Base-by-base conservation (phyloP, 257 asterid genomes). In the Parsonsia alboflavescens region DNA sequence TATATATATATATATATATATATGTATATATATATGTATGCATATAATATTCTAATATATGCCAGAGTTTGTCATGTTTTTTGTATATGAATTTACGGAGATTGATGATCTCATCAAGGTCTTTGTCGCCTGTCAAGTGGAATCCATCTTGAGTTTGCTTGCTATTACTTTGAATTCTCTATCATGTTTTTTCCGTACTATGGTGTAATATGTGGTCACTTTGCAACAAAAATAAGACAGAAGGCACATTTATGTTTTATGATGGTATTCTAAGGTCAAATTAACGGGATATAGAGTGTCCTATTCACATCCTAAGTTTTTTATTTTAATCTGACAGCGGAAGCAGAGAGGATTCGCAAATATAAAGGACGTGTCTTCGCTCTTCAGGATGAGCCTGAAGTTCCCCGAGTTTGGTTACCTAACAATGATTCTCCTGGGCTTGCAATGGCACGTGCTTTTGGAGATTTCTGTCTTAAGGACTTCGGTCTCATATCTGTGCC, bases 371-470 rank as follows among this genome's bases (percentile, higher is more conserved):
- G 96, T 30, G 92, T 92, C 68, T 92, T 92, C 82, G 85, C 97
- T 26, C 96, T 92, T 67, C 91, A 74, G 30, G 96, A 90, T 54
- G 97, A 92, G 80, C 96, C 96, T 0, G 97, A 86, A 49, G 96
- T 92, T 73, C 79, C 96, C 57, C 84, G 97, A 84, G 93, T 92
- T 70, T 92, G 97, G 97, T 89, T 92, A 50, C 97, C 97, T 6
- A 79, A 92, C 82, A 79, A 77, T 9, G 83, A 92, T 85, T 90
- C 92, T 67, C 97, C 97, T 33, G 97, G 97, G 61, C 96, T 92
- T 76, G 97, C 97, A 66, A 92, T 92, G 97, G 95, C 97, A 54
- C 96, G 97, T 63, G 97, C 97, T 50, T 87, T 92, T 82, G 97
- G 97, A 75, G 96, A 92, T 80, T 92, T 92, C 73, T 92, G 97